Conservation (phyloP, 2,329 filamentous ascomycete species). For the Biscogniauxia mediterranea region DNA sequence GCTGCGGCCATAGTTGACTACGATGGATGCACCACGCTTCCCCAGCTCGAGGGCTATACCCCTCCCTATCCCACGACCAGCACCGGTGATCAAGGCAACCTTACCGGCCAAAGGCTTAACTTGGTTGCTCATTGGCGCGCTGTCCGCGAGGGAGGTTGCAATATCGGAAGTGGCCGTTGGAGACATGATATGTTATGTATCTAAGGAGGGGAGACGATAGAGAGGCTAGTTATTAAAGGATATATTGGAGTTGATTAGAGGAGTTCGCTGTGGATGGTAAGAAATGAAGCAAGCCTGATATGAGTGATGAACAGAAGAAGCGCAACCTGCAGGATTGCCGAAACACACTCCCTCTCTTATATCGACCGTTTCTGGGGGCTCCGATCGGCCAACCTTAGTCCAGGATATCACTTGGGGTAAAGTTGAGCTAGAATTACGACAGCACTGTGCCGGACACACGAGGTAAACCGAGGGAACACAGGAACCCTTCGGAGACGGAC, state of each 20-base stretch:
- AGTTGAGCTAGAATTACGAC: constrained; percentile 2
- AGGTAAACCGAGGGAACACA: no score
- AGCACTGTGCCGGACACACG: neutral
- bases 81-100: constrained; percentile 62
- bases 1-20: constrained; percentile 66
- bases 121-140: constrained; percentile 28
- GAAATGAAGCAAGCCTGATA: neutral
- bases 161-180: constrained; percentile 27
- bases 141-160: constrained; percentile 8
- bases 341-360: constrained; percentile 15
- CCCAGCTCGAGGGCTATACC: constrained; percentile 67
- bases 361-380: constrained; percentile 10
- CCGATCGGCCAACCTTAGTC: constrained; percentile 6
- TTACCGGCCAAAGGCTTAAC: constrained; percentile 46
- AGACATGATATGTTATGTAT: constrained; percentile 26
- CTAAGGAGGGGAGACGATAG: constrained; percentile 6
- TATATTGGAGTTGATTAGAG: neutral
- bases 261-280: neutral
- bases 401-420: constrained; percentile 13
- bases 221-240: neutral
- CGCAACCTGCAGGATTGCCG: neutral
- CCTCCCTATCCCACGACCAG: constrained; percentile 64
- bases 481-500: neutral
- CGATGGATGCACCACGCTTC: constrained; percentile 60
- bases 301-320: neutral